Conservation (phyloP, 176 grass and related monocot genomes). For the Themeda triandra region DNA sequence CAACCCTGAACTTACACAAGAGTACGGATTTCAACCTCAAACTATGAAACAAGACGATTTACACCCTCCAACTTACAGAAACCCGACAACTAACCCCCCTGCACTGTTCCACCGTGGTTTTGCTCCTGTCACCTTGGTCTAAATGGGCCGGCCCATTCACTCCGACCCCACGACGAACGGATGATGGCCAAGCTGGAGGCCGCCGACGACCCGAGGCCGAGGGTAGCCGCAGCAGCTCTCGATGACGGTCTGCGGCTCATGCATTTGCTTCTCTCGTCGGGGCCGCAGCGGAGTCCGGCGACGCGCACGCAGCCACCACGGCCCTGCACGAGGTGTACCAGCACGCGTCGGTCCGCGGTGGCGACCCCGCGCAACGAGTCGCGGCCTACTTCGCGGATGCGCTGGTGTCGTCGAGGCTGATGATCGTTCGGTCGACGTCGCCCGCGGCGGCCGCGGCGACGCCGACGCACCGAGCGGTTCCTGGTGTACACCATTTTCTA, state of each 20-base stretch:
- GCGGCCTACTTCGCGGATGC: conserved; percentile 63
- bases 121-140: no score
- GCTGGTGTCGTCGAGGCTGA: conserved; percentile 32
- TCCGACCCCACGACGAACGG: neutral
- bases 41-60: no score
- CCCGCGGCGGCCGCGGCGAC: neutral
- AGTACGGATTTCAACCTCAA: no score
- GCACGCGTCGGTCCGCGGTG: conserved; percentile 32
- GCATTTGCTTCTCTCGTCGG: conserved; percentile 48
- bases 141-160: no score
- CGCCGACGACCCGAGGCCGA: neutral
- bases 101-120: no score
- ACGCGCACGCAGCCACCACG: conserved; percentile 28
- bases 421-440: neutral
- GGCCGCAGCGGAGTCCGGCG: conserved; percentile 26
- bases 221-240: neutral
- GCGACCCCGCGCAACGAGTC: conserved; percentile 59
- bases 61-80: no score
- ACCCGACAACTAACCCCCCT: no score
- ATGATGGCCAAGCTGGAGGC: conserved; percentile 30
- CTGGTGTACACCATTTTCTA: conserved; percentile 71
- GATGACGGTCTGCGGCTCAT: conserved; percentile 32
- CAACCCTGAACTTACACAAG: no score
- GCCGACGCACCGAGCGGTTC: conserved; percentile 34
- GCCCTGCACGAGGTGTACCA: conserved; percentile 57